phyloP scores from a whole-genome alignment of 2,329 filamentous ascomycete genomes.

The Talaromyces rugulosus region DNA sequence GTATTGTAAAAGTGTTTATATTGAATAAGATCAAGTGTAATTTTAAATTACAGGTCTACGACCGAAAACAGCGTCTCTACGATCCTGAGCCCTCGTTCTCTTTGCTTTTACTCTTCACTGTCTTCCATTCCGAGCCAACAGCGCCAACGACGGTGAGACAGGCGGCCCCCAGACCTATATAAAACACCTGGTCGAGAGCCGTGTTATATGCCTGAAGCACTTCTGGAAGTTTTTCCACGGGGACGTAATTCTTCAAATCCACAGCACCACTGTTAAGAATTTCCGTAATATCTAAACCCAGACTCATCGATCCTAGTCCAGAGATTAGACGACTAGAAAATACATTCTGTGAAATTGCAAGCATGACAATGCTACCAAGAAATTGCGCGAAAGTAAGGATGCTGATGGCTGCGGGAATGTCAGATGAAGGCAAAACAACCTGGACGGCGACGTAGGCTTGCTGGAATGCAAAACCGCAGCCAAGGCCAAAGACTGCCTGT shows the following conservation, averaged over 20 bases:
- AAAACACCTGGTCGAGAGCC: constrained; percentile 1
- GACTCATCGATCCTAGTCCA: background rate
- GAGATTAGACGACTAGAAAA: background rate
- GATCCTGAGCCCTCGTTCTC: too few species aligned
- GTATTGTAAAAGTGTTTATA: too few species aligned
- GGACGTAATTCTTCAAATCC: background rate
- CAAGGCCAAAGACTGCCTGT: background rate
- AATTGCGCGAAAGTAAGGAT: background rate
- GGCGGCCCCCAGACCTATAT: background rate
- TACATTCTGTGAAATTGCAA: background rate
- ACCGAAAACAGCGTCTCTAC: too few species aligned
- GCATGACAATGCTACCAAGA: background rate
- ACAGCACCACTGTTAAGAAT: background rate
- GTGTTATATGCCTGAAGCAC: background rate
- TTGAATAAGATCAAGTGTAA: too few species aligned
- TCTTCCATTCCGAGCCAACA: background rate
- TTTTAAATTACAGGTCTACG: too few species aligned
- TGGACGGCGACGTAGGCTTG: background rate
- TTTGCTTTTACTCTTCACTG: too few species aligned
- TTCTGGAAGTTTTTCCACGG: background rate
- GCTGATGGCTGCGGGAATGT: background rate
- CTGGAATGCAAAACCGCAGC: background rate
- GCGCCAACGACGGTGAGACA: background rate
- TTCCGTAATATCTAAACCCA: background rate
- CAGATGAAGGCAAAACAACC: background rate